Conservation (phyloP, 306 rosid species). For the Ormosia emarginata region DNA sequence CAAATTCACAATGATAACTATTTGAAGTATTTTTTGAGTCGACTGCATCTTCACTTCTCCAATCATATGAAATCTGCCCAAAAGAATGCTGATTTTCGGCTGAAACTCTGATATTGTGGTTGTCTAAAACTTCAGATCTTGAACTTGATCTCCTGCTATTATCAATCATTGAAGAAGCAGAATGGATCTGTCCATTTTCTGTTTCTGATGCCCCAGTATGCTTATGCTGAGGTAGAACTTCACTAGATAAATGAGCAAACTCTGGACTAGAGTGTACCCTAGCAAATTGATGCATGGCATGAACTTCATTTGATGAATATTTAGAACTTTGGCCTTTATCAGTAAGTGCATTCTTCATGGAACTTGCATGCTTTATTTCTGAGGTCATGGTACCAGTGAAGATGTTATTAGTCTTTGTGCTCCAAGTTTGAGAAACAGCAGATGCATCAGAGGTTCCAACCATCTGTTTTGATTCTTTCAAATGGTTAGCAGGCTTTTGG, state of each 20-base stretch:
- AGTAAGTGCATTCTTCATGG: slow-evolving; percentile 17
- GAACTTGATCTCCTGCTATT: slow-evolving; percentile 36
- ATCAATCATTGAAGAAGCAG: slow-evolving; percentile 32
- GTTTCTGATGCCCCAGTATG: slow-evolving; percentile 5
- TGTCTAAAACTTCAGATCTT: slow-evolving; percentile 32
- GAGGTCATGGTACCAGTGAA: slow-evolving; percentile 25
- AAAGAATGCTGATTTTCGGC: slow-evolving; percentile 34
- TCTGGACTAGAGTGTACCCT: slow-evolving; percentile 59
- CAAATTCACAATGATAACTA: slow-evolving; percentile 35
- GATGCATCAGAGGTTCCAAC: slow-evolving; percentile 26
- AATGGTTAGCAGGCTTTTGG: slow-evolving; percentile 32
- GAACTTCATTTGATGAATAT: slow-evolving; percentile 39
- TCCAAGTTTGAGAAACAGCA: slow-evolving; percentile 33
- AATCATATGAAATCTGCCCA: slow-evolving; percentile 26
- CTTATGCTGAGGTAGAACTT: slow-evolving; percentile 43
- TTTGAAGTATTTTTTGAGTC: slow-evolving; percentile 40
- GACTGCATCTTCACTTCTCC: slow-evolving; percentile 30
- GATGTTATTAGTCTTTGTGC: slow-evolving; percentile 31
- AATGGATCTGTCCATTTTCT: slow-evolving; percentile 27
- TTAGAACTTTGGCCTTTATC: slow-evolving; percentile 38
- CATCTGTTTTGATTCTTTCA: slow-evolving; percentile 19
- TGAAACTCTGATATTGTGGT: slow-evolving; percentile 20
- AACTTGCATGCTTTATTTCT: slow-evolving; percentile 35
- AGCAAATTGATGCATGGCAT: slow-evolving; percentile 45
- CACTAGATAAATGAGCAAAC: slow-evolving; percentile 49